Evolutionary conservation across 2,329 filamentous ascomycete species (phyloP), one percentile per base, ranked within the genome.

Genomic region (Dissoconium aciculare): DNA sequence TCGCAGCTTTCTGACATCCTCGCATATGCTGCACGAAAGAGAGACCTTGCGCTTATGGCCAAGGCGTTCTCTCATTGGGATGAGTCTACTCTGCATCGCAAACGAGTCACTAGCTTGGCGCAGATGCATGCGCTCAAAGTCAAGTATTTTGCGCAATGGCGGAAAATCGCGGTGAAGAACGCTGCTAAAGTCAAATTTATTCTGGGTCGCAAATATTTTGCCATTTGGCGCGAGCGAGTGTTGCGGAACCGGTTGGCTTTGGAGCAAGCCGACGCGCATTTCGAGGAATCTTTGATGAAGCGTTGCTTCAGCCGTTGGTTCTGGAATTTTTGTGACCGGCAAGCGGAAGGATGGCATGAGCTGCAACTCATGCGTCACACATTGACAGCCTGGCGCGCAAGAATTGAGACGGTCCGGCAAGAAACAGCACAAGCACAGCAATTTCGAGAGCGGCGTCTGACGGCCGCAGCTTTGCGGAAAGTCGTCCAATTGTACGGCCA

Each of bases 1-100:
- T 29, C 21, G n/a, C 21, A 31, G 2, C 37, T 44, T 8, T 32
- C 37, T 16, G 17, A 23, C 13, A 27, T 31, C 15, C 17, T 34
- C 14, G 32, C 23, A 6, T 23, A 32, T 16, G 27, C 27, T 21
- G 17, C 26, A 12, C 33, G 30, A 3, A 74, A 75, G 27, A 69
- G 78, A 36, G 66, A 78, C 46, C 55, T 78, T 8, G 77, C 72
- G 42, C 60, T 82, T 5, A 53, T 77, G 34, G 68, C 64, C 3
- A 75, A 72, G 49, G 66, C 69, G 2, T 73, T 81, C 34, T 67
- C 63, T 1, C 71, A 78, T 40, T 91, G 82, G 82, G 67, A 69
- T 8, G 66, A 68, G 32, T 62, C 67, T 30, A 67, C 78, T 8
- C 66, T 64, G 4, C 71, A 79, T 10, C 71, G 81, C 45, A 60